Evolutionary conservation across 306 rosid genomes (phyloP), one percentile per base, ranked within the genome.

Genomic region (Begonia fuchsioides): DNA sequence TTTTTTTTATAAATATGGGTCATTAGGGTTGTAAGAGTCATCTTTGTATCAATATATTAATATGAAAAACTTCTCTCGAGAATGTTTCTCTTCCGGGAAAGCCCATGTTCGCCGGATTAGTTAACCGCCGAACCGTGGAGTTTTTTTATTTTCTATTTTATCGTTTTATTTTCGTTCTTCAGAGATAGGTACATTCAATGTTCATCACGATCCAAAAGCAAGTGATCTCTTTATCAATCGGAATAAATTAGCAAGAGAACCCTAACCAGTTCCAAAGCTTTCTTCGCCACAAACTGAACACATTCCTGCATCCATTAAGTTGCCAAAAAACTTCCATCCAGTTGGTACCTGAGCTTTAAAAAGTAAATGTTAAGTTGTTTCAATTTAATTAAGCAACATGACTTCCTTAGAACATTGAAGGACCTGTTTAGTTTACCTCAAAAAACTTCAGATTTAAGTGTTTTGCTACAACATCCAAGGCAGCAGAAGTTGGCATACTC

Each of bases 401-500:
- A 35, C 26, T 44, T 15, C 26, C 13, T 32, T 11, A 14, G 15
- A 56, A 32, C 26, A 55, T 47, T 12, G 0, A 57, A 32, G 52
- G 38, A 8, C 12, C 38, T 48, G 13, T 49, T 41, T 11, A 41
- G 45, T 67, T 26, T 26, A 88, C 98, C 98, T 90, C 98, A 66
- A 90, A 90, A 66, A 90, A 85, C 41, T 90, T 85, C 80, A 90
- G 66, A 54, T 90, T 77, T 70, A 90, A 74, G 68, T 79, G 72
- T 60, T 90, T 76, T 68, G 98, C 98, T 12, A 85, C 98, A 64
- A 90, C 94, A 73, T 90, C 98, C 62, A 90, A 81, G 73, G 98
- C 98, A 65, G 98, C 98, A 20, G 98, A 90, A 62, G 98, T 90
- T 44, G 98, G 98, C 98, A 90, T 90, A 74, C 98, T 90, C 98